Evolutionary conservation across 371 early-diverging fungal genomes (phyloP).

Genomic region (Syncephalastrum racemosum): DNA sequence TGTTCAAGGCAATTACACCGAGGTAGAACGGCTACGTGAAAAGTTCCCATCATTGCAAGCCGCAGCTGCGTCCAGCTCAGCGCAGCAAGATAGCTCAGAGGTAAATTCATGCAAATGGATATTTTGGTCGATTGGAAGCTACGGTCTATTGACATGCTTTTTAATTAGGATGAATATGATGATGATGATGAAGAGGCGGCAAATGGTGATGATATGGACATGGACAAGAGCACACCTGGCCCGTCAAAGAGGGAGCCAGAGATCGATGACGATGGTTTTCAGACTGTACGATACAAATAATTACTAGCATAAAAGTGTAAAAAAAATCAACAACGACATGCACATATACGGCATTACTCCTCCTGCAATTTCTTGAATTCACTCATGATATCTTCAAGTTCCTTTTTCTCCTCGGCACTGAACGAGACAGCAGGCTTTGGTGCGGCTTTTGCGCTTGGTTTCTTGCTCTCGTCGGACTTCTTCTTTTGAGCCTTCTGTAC

Average conservation of each 20-base stretch:
- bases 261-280: conserved; percentile 17
- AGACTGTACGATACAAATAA: conserved; percentile 14
- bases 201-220: conserved; percentile 23
- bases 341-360: too few relatives aligned
- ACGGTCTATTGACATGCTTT: too few relatives aligned
- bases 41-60: conserved; percentile 34
- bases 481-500: too few relatives aligned
- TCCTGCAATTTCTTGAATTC: too few relatives aligned
- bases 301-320: not conserved
- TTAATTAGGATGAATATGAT: conserved; percentile 19
- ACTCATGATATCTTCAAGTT: too few relatives aligned
- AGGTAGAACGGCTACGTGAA: conserved; percentile 51
- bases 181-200: conserved; percentile 39
- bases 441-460: too few relatives aligned
- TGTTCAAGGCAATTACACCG: conserved; percentile 49
- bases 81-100: conserved; percentile 22
- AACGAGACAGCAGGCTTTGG: too few relatives aligned
- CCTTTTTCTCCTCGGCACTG: too few relatives aligned
- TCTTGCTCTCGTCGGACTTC: too few relatives aligned
- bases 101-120: conserved; percentile 2
- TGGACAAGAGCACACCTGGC: conserved; percentile 13
- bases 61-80: conserved; percentile 28
- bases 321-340: too few relatives aligned
- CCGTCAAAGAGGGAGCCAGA: conserved; percentile 9
- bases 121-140: too few relatives aligned